Conservation (phyloP, 192 early-diverging fungal genomes). For the Umbelopsis sp. region DNA sequence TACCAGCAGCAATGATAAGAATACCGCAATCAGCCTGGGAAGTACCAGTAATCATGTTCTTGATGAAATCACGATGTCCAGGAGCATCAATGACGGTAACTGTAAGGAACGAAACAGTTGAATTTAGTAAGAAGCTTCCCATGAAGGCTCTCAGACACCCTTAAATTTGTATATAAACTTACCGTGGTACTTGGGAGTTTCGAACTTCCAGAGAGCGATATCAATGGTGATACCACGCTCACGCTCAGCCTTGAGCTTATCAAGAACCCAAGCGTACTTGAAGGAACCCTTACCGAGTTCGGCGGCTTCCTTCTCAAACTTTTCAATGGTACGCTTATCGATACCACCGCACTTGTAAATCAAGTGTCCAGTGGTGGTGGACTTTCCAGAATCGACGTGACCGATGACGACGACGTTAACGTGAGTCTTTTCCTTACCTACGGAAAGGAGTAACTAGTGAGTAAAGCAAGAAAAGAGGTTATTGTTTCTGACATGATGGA, state of each 20-base stretch:
- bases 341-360: slow-evolving; percentile 99
- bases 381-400: slow-evolving; percentile 99
- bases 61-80: slow-evolving; percentile 99
- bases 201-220: slow-evolving; percentile 97
- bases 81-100: slow-evolving; percentile 99
- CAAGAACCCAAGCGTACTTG: slow-evolving; percentile 99
- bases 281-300: slow-evolving; percentile 99
- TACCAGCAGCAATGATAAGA: slow-evolving; percentile 90
- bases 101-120: background rate
- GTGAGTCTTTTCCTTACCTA: slow-evolving; percentile 84
- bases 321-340: slow-evolving; percentile 99
- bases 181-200: slow-evolving; percentile 90
- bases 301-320: slow-evolving; percentile 99
- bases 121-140: background rate
- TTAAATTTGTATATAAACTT: background rate
- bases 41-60: slow-evolving; percentile 99
- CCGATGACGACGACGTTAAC: slow-evolving; percentile 95
- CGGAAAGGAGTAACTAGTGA: background rate
- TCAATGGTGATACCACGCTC: slow-evolving; percentile 99
- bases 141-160: no score
- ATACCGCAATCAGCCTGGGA: slow-evolving; percentile 97
- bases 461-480: background rate
- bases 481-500: background rate
- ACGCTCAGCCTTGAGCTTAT: slow-evolving; percentile 99
- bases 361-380: slow-evolving; percentile 99